These are phyloP conservation scores for Wilcoxina mikolae DNA, from an alignment of 495 filamentous ascomycete genomes.

Conservation along the genomic window DNA sequence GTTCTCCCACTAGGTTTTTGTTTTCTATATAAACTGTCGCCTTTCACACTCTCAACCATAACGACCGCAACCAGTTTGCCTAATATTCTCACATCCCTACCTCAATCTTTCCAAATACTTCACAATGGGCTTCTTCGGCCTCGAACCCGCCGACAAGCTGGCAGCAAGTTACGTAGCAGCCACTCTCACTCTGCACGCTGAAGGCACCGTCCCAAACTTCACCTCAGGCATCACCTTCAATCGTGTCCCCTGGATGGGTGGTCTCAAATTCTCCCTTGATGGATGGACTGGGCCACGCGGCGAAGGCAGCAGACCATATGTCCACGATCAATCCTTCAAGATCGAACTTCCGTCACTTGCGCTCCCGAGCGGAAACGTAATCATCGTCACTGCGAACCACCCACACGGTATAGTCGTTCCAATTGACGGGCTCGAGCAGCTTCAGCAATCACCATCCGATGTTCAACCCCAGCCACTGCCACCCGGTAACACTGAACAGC, in stretches of 20 bases:
- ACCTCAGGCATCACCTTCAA: not conserved
- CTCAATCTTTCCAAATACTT: too few relatives aligned
- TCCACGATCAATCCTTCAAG: not conserved
- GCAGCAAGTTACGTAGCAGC: not conserved
- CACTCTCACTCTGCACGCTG: not conserved
- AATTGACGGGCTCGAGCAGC: not conserved
- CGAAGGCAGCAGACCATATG: not conserved
- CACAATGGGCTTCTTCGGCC: not conserved
- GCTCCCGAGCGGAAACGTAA: not conserved
- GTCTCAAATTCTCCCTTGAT: not conserved
- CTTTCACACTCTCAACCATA: too few relatives aligned
- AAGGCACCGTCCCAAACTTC: not conserved
- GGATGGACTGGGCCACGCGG: not conserved
- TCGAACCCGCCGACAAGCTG: not conserved
- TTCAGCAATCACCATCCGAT: not conserved
- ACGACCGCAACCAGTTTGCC: too few relatives aligned
- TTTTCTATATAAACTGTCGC: too few relatives aligned
- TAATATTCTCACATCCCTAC: too few relatives aligned
- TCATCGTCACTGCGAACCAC: constrained; percentile 3
- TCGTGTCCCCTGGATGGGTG: not conserved
- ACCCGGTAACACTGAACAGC: not conserved
- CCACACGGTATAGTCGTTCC: not conserved
- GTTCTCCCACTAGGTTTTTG: too few relatives aligned
- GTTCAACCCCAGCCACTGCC: not conserved
- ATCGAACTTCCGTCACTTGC: not conserved